Percentiles rank a stretch among this genome's conserved stretches.
phyloP scores from a whole-genome alignment of 805 yeast species.

The Ogataea polymorpha region DNA sequence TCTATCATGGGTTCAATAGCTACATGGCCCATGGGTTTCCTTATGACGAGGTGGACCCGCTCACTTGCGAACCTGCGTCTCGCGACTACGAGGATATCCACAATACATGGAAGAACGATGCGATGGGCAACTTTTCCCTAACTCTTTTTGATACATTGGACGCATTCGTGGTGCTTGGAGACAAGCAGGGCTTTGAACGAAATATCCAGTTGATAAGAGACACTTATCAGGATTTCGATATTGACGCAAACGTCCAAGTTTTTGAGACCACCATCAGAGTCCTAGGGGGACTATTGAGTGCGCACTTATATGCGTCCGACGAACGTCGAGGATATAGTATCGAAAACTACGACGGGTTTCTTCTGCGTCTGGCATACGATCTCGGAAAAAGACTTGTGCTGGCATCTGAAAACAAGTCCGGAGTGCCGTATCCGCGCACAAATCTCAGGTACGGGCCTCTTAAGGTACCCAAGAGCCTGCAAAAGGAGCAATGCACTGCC shows the following conservation, averaged over 20 bases:
- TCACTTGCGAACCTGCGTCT: slow-evolving; percentile 65
- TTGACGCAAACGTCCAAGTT: slow-evolving; percentile 76
- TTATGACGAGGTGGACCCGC: slow-evolving; percentile 74
- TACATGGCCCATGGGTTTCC: slow-evolving; percentile 76
- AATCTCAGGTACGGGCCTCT: slow-evolving; percentile 57
- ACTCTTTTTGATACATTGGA: slow-evolving; percentile 81
- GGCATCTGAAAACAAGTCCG: slow-evolving; percentile 62
- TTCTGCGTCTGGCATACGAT: slow-evolving; percentile 70
- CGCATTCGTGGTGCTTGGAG: slow-evolving; percentile 70
- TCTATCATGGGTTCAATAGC: slow-evolving; percentile 71
- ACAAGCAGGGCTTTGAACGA: slow-evolving; percentile 50
- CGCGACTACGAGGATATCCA: slow-evolving; percentile 53
- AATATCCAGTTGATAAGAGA: slow-evolving; percentile 40
- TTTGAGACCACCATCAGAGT: slow-evolving; percentile 83
- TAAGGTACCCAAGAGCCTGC: slow-evolving; percentile 40
- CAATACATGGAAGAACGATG: slow-evolving; percentile 72
- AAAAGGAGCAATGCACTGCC: slow-evolving; percentile 75
- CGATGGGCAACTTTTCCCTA: slow-evolving; percentile 76
- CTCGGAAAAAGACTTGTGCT: slow-evolving; percentile 68
- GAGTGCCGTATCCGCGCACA: slow-evolving; percentile 77
- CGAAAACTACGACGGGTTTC: slow-evolving; percentile 61
- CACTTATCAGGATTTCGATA: slow-evolving; percentile 45
- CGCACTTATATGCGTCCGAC: slow-evolving; percentile 68
- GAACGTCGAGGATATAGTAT: slow-evolving; percentile 40
- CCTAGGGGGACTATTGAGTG: slow-evolving; percentile 76